Evolutionary conservation across 2,329 filamentous ascomycete genomes (phyloP), one percentile per base, ranked within the genome.

Genomic region (Apiospora hydei): DNA sequence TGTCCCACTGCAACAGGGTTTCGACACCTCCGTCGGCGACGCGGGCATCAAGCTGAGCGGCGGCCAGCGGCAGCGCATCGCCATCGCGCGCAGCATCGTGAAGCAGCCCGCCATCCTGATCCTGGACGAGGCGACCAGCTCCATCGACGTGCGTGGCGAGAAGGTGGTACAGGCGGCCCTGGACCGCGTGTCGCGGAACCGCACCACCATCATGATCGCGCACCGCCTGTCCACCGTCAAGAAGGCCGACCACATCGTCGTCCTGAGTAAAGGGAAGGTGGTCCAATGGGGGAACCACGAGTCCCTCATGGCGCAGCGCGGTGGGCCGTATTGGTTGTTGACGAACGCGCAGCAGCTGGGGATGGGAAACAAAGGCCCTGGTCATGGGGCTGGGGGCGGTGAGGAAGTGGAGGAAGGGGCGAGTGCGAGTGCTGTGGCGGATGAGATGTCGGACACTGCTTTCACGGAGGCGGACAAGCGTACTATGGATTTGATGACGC

Each of bases 171-270:
- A 90, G 76, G 83, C 86, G 69, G 86, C 86, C 4, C 85, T 88
- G 26, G 82, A 84, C 73, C 82, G 81, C 34, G 82, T 88, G 8
- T 86, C 83, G 26, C 80, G 81, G 4, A 86, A 86, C 2, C 83
- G 87, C 44, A 88, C 87, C 0, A 88, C 87, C 0, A 85, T 88
- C 70, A 86, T 86, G 1, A 87, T 88, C n/a, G 87, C 87, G 77
- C 88, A 90, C 76, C 84, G 88, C 76, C 87, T 99, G 10, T 97
- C 94, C 0, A 99, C 96, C 8, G 97, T 98, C 84, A 95, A 91
- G 82, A 92, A 95, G 74, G 95, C 96, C 0, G 93, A 98, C 82
- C 98, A 97, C 78, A 99, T 99, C 76, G 94, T 98, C 18, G 95
- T 98, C 74, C 95, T 99, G 91, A 88, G 91, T 6, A 83, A 91